These are phyloP conservation scores for Penicillium antarcticum DNA, from an alignment of 495 filamentous ascomycete species.

Conservation along the genomic window DNA sequence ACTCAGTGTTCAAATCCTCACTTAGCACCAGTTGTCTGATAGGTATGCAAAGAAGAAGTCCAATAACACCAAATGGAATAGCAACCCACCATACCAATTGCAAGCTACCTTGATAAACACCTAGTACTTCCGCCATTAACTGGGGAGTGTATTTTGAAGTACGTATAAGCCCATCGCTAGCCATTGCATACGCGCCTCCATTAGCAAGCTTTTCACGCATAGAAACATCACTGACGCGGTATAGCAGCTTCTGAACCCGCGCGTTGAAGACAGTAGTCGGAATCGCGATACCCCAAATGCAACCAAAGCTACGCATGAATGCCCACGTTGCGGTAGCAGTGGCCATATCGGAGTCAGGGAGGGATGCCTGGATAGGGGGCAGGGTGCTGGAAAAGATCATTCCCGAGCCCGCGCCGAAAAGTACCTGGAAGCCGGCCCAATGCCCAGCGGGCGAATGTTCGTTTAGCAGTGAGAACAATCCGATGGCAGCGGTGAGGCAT, in stretches of 20 bases:
- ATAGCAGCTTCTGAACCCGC: constrained; percentile 1
- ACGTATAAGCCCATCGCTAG: neutral
- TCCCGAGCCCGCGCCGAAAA: constrained; percentile 30
- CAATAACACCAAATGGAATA: constrained; percentile 1
- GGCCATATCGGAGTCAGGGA: constrained; percentile 39
- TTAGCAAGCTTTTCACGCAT: constrained; percentile 3
- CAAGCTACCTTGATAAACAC: constrained; percentile 4
- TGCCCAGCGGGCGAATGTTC: constrained; percentile 8
- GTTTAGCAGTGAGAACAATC: constrained; percentile 36
- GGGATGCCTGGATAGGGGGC: constrained; percentile 35
- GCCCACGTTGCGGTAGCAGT: constrained; percentile 40
- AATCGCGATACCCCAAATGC: constrained; percentile 51
- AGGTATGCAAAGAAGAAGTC: neutral
- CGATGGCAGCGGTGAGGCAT: constrained; percentile 34
- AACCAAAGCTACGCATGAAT: constrained; percentile 47
- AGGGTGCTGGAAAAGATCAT: constrained; percentile 27
- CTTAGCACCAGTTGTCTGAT: neutral
- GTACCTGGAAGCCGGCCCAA: constrained; percentile 32
- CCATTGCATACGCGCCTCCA: constrained; percentile 8
- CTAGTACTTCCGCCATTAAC: neutral
- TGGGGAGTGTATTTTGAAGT: neutral
- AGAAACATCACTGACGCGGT: constrained; percentile 1
- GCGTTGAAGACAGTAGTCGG: constrained; percentile 50
- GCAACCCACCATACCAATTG: constrained; percentile 3
- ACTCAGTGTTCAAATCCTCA: constrained; percentile 1